Evolutionary conservation across 306 rosid species (phyloP).

Genomic region (Glycine tomentella): DNA sequence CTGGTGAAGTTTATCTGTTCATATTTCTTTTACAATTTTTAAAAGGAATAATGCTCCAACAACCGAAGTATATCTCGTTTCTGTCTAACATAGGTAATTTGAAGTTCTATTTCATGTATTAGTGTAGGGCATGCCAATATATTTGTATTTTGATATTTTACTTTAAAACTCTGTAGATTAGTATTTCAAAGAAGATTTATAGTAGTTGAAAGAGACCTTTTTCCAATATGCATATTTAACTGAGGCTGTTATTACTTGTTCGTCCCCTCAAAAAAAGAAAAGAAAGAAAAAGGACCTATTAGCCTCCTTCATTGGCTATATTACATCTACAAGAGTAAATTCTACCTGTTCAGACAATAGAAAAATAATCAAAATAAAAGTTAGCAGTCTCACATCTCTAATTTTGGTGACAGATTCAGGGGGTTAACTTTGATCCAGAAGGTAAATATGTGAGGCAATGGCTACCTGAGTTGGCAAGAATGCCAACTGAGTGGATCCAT

Average conservation of each 20-base stretch:
- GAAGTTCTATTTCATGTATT: conserved; percentile 24
- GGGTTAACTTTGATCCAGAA: conserved; percentile 52
- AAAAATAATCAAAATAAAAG: background rate
- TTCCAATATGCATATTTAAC: conserved; percentile 25
- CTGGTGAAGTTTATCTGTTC: background rate
- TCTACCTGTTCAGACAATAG: conserved; percentile 3
- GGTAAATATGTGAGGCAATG: too few relatives aligned
- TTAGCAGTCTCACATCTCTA: conserved; percentile 8
- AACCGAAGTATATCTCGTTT: background rate
- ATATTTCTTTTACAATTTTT: background rate
- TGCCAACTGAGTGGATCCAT: too few relatives aligned
- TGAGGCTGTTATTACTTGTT: background rate
- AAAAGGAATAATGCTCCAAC: conserved; percentile 7
- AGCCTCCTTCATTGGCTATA: background rate
- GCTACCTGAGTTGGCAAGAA: too few relatives aligned
- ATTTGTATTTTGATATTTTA: conserved; percentile 22
- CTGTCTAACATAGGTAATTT: conserved; percentile 11
- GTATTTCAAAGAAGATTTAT: background rate
- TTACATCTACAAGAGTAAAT: background rate
- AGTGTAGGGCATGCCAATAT: background rate
- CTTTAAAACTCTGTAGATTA: background rate
- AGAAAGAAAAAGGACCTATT: background rate
- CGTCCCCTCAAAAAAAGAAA: background rate
- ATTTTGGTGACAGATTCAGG: conserved; percentile 67
- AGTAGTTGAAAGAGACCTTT: background rate